Percentiles rank a stretch among this genome's conserved stretches.
Conservation (phyloP, 2,329 filamentous ascomycete genomes). For the Chrysoporthe austroafricana region DNA sequence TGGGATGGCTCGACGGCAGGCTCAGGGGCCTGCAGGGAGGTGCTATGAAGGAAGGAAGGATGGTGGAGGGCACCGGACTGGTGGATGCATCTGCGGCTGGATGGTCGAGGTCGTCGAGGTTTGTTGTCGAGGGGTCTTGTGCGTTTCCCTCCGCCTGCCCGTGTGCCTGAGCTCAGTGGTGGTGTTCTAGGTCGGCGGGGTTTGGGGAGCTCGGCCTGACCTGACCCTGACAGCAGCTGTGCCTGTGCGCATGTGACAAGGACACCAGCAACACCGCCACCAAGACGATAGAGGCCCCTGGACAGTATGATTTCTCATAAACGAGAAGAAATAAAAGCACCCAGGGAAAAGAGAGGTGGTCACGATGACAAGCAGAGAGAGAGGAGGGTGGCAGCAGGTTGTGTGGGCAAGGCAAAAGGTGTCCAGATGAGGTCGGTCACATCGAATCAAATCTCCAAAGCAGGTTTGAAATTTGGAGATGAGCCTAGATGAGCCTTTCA, state of each 20-base stretch:
- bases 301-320: background rate
- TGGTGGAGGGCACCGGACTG: conserved; percentile 14
- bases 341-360: background rate
- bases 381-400: background rate
- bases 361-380: background rate
- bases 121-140: background rate
- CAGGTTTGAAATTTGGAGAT: conserved; percentile 12
- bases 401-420: conserved; percentile 8
- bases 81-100: conserved; percentile 25
- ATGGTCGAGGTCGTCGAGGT: background rate
- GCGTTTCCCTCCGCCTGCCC: background rate
- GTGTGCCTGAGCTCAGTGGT: conserved; percentile 3
- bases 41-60: background rate
- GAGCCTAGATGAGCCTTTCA: background rate
- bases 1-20: background rate
- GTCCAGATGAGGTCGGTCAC: conserved; percentile 9
- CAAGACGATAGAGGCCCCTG: background rate
- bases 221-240: conserved; percentile 6
- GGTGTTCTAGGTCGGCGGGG: conserved; percentile 11
- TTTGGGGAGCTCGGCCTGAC: conserved; percentile 6
- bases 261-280: background rate
- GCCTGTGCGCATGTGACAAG: conserved; percentile 9
- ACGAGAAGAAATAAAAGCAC: background rate
- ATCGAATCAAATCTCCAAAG: conserved; percentile 12
- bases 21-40: background rate